Evolutionary conservation across 1,284 basidiomycete species (phyloP).

Genomic region (Ceratobasidium sp.): DNA sequence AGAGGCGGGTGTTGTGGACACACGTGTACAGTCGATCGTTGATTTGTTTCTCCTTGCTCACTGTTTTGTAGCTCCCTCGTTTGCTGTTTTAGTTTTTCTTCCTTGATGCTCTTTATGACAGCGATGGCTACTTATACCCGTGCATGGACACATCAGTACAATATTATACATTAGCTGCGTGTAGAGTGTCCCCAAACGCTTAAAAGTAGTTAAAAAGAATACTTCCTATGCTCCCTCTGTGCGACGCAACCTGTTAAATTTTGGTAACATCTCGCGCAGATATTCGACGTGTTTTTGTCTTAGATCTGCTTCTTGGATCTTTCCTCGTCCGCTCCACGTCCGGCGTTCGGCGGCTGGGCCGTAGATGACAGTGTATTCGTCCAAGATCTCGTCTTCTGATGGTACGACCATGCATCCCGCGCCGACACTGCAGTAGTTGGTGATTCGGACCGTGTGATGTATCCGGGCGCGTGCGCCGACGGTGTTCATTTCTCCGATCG

Average conservation of each 20-base stretch:
- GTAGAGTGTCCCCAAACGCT: background rate
- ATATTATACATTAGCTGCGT: constrained; percentile 39
- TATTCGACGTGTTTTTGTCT: constrained; percentile 90
- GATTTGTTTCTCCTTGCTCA: constrained; percentile 13
- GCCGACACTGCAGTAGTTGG: constrained; percentile 82
- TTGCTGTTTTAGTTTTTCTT: constrained; percentile 34
- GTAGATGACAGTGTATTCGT: constrained; percentile 87
- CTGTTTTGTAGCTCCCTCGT: constrained; percentile 38
- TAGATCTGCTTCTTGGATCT: constrained; percentile 82
- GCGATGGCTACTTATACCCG: constrained; percentile 36
- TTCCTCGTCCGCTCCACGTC: constrained; percentile 85
- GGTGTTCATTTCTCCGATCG: constrained; percentile 84
- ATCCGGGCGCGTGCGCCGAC: constrained; percentile 82
- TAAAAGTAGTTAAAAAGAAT: background rate
- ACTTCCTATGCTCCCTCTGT: constrained; percentile 53
- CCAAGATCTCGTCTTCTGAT: constrained; percentile 75
- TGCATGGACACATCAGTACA: constrained; percentile 38
- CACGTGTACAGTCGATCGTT: constrained; percentile 24
- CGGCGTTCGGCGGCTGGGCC: constrained; percentile 76
- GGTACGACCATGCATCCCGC: constrained; percentile 78
- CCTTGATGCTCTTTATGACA: constrained; percentile 35
- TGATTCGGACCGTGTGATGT: constrained; percentile 78
- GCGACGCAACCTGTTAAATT: constrained; percentile 76
- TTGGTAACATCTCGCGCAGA: constrained; percentile 86
- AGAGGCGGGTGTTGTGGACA: background rate